Conservation (phyloP, 2,329 filamentous ascomycete genomes). For the Geosmithia putterillii region DNA sequence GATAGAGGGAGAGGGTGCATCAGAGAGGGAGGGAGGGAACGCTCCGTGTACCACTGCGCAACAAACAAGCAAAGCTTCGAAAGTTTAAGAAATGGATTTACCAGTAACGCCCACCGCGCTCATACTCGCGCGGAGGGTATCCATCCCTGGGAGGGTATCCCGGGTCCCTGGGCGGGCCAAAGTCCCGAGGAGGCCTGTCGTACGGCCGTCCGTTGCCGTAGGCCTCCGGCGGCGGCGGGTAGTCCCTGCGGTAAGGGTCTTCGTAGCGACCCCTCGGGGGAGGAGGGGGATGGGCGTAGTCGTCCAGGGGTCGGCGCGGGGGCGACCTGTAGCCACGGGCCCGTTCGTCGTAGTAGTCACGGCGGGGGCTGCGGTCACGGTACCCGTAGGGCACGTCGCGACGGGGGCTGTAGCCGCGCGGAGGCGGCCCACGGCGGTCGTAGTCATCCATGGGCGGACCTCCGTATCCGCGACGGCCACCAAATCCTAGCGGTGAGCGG, state of each 20-base stretch:
- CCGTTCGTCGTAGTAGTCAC: constrained; percentile 80
- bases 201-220: constrained; percentile 46
- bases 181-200: constrained; percentile 39
- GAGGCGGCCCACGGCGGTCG: constrained; percentile 64
- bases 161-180: constrained; percentile 20
- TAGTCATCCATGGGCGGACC: constrained; percentile 65
- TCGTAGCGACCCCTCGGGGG: constrained; percentile 53
- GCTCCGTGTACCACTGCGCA: background rate
- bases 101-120: constrained; percentile 37
- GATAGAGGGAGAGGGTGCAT: constrained; percentile 1
- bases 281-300: constrained; percentile 54
- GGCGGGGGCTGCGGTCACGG: constrained; percentile 74
- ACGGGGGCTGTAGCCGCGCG: constrained; percentile 74
- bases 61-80: constrained; percentile 6
- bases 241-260: constrained; percentile 63
- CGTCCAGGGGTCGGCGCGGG: constrained; percentile 64
- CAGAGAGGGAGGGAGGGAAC: background rate
- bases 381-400: constrained; percentile 61
- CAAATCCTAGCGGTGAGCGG: constrained; percentile 53
- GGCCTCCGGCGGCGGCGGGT: constrained; percentile 49
- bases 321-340: constrained; percentile 65
- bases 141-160: constrained; percentile 25
- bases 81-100: constrained; percentile 21
- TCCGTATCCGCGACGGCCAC: constrained; percentile 39
- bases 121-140: constrained; percentile 34